A percentile compares a stretch with the other conserved stretches of the same genome.
Evolutionary conservation across 1,284 basidiomycete species (phyloP).

Genomic region (Athelia psychrophila): DNA sequence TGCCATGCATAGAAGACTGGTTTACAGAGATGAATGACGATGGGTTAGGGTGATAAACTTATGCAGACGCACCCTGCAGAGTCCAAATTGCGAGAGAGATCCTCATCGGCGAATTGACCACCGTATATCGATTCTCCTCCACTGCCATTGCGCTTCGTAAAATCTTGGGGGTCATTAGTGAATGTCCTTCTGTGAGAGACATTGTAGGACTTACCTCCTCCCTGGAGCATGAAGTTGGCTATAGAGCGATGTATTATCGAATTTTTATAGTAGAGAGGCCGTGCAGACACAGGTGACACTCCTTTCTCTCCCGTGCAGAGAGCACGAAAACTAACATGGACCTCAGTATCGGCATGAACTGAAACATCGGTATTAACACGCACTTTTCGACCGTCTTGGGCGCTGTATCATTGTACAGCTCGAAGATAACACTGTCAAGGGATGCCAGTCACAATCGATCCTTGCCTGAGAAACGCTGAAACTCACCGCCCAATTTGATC

Average conservation of each 20-base stretch:
- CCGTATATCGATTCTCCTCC: slow-evolving; percentile 88
- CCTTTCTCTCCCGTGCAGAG: slow-evolving; percentile 89
- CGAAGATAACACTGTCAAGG: slow-evolving; percentile 77
- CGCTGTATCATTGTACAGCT: slow-evolving; percentile 72
- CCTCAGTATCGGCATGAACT: slow-evolving; percentile 3
- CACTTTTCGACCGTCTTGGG: slow-evolving; percentile 90
- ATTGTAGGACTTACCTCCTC: slow-evolving; percentile 50
- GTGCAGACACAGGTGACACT: slow-evolving; percentile 54
- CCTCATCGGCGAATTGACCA: slow-evolving; percentile 72
- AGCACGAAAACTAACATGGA: slow-evolving; percentile 68
- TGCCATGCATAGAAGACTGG: slow-evolving; percentile 78
- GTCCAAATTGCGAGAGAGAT: slow-evolving; percentile 66
- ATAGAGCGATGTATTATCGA: slow-evolving; percentile 80
- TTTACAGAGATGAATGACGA: neutral
- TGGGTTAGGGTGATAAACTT: neutral
- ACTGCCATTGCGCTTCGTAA: slow-evolving; percentile 75
- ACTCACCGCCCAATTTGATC: slow-evolving; percentile 56
- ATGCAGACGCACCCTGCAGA: slow-evolving; percentile 42
- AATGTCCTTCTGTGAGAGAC: neutral
- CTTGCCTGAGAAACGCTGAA: neutral
- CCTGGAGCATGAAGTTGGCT: slow-evolving; percentile 86
- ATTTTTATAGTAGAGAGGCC: slow-evolving; percentile 82
- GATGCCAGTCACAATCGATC: slow-evolving; percentile 9
- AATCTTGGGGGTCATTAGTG: slow-evolving; percentile 41
- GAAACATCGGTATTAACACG: slow-evolving; percentile 14